Evolutionary conservation across 176 grass and related monocot genomes (phyloP), one percentile per base, ranked within the genome.

Genomic region (Panicum miliaceum): DNA sequence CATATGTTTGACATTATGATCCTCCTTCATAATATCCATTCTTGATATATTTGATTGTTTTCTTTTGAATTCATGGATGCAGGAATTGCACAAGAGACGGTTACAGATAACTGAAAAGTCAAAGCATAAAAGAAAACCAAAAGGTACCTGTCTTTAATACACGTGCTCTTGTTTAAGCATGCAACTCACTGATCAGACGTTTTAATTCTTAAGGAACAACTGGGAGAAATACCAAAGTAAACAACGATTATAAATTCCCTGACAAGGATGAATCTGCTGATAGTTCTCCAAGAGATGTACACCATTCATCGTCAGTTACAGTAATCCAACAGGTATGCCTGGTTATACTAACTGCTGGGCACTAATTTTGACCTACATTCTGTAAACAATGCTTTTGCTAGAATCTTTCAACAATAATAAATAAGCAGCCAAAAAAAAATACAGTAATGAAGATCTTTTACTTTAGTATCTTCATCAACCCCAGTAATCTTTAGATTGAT

Each of bases 1-100:
- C 18, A 38, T 48, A 8, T 58, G 53, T 46, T 81, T 59, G 46
- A 47, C 18, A 40, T 75, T 42, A 84, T 48, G 62, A 2, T 45
- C 81, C 15, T 35, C 8, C 62, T 83, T 68, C 53, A 43, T 43
- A 36, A 66, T 62, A 14, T 19, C 12, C 40, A 16, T 81, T 81
- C 16, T 66, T 56, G 12, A 67, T 81, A 62, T 56, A 54, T 29
- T 72, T 86, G n/a, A 43, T 19, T 19, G 18, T 74, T 56, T 51
- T 57, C 16, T 86, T 73, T 42, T 73, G 22, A 74, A 83, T 70
- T 66, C 37, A 73, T 34, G 25, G 29, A 62, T n/a, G 26, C 82
- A 93, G 91, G 91, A 93, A 88, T 78, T 93, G 41, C 91, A 93
- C 72, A 93, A 86, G 71, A 93, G 90, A 73, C 43, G 84, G 7